A percentile compares a stretch with the other conserved stretches of the same genome.
phyloP scores from a whole-genome alignment of 805 yeast species.

The Kodamaea restingae region DNA sequence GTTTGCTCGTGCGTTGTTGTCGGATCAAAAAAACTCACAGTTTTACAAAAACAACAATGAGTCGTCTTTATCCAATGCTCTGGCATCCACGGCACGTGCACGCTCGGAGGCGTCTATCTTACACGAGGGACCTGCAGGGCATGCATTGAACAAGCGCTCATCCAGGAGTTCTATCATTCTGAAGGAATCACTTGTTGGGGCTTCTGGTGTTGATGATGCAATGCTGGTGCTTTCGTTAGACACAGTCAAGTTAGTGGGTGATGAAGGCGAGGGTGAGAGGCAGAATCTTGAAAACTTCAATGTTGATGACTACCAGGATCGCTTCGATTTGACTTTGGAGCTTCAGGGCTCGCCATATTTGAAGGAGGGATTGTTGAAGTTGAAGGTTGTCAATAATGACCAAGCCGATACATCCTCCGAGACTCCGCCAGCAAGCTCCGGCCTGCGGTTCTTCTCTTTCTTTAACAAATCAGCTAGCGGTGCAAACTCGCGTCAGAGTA shows the following conservation, averaged over 20 bases:
- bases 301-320: constrained; percentile 41
- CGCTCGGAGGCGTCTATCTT: constrained; percentile 1
- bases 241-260: constrained; percentile 18
- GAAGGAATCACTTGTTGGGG: constrained; percentile 21
- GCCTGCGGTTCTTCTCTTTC: constrained; percentile 24
- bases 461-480: constrained; percentile 15
- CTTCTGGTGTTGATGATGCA: constrained; percentile 24
- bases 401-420: constrained; percentile 25
- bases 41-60: constrained; percentile 17
- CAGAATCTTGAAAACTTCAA: constrained; percentile 35
- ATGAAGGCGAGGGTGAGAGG: constrained; percentile 10
- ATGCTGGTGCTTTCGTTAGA: constrained; percentile 36
- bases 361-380: constrained; percentile 63
- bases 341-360: constrained; percentile 73
- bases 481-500: neutral
- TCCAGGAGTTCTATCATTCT: constrained; percentile 34
- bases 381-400: constrained; percentile 36
- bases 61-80: constrained; percentile 8
- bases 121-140: neutral
- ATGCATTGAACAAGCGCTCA: constrained; percentile 24
- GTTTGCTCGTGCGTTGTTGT: constrained; percentile 37
- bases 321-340: constrained; percentile 58
- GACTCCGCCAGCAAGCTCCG: constrained; percentile 15
- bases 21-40: constrained; percentile 26
- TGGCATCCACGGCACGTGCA: constrained; percentile 6